Conservation (phyloP, 2,329 filamentous ascomycete species). For the Aspergillus sp. region DNA sequence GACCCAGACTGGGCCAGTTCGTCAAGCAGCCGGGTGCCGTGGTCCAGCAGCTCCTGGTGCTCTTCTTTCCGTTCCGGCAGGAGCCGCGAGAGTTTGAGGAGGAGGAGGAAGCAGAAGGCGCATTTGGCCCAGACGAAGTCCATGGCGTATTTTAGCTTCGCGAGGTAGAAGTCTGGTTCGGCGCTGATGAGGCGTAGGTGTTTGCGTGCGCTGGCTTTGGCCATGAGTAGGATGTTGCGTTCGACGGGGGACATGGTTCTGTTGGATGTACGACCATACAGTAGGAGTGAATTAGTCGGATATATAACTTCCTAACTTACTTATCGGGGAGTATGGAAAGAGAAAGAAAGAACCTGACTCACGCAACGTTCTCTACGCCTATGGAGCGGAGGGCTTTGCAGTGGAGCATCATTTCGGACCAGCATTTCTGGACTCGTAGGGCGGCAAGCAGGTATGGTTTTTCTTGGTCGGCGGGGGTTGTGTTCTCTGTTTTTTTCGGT, state of each 20-base stretch:
- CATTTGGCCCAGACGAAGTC: slow-evolving; percentile 61
- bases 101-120: slow-evolving; percentile 56
- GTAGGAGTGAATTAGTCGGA: no score
- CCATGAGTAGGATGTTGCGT: slow-evolving; percentile 48
- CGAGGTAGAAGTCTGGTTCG: slow-evolving; percentile 50
- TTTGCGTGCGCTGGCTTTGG: slow-evolving; percentile 52
- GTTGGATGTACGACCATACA: neutral
- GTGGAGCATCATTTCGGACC: slow-evolving; percentile 54
- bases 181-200: slow-evolving; percentile 52
- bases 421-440: slow-evolving; percentile 53
- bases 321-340: neutral
- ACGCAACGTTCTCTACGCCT: slow-evolving; percentile 51
- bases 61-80: slow-evolving; percentile 44
- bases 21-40: slow-evolving; percentile 45
- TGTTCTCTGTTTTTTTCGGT: slow-evolving; percentile 23
- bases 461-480: slow-evolving; percentile 28
- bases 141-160: slow-evolving; percentile 54
- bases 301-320: no score
- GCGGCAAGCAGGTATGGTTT: slow-evolving; percentile 45
- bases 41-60: slow-evolving; percentile 42
- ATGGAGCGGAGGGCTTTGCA: slow-evolving; percentile 52
- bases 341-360: slow-evolving; percentile 5
- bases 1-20: slow-evolving; percentile 40
- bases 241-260: slow-evolving; percentile 51
- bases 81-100: slow-evolving; percentile 54